These are phyloP conservation scores for Coemansia sp. DNA, from an alignment of 192 early-diverging fungal species.

Conservation along the genomic window DNA sequence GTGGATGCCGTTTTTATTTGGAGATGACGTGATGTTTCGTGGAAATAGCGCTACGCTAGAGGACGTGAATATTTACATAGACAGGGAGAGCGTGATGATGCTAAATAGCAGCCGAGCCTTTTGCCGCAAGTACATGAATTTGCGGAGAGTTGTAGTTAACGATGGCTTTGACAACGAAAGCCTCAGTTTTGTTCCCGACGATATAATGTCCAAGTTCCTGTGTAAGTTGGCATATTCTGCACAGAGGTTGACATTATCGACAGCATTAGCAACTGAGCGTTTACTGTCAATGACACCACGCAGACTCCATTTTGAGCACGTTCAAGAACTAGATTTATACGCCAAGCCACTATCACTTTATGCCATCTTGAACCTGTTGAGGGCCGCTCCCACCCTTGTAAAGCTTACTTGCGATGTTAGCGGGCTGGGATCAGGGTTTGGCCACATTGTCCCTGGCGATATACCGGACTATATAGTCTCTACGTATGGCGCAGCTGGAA, in stretches of 20 bases:
- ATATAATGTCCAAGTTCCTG: background rate
- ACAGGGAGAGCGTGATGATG: background rate
- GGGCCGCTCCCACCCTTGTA: background rate
- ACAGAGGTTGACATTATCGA: background rate
- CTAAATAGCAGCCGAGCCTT: slow-evolving; percentile 2
- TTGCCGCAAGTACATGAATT: background rate
- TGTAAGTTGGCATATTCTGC: background rate
- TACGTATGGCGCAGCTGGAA: background rate
- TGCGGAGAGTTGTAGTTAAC: background rate
- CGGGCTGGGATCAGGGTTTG: background rate
- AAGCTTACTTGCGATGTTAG: slow-evolving; percentile 1
- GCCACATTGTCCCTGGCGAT: background rate
- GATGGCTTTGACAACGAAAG: background rate
- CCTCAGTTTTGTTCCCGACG: background rate
- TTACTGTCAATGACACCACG: background rate
- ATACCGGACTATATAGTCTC: background rate
- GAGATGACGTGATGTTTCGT: slow-evolving; percentile 16
- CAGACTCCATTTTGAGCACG: background rate
- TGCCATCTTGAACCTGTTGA: slow-evolving; percentile 3
- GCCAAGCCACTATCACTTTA: slow-evolving; percentile 1
- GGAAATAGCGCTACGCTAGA: slow-evolving; percentile 15
- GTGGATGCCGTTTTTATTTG: slow-evolving; percentile 4
- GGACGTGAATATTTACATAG: background rate
- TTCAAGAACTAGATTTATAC: background rate
- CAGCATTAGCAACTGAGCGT: background rate